A percentile compares a stretch with the other conserved stretches of the same genome.
Evolutionary conservation across 1,284 basidiomycete genomes (phyloP).

Genomic region (Schizopora paradoxa): DNA sequence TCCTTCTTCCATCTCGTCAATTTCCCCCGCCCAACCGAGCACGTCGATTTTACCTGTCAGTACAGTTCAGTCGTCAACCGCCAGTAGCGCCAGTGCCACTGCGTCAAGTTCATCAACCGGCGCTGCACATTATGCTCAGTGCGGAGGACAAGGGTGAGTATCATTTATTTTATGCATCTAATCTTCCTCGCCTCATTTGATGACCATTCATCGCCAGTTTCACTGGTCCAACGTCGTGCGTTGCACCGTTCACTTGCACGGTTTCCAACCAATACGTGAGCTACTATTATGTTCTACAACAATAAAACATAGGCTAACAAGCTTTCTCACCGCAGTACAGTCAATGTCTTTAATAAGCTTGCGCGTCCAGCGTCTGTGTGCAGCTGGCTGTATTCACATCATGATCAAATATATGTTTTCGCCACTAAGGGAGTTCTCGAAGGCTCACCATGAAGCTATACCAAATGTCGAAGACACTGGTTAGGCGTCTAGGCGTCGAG

Average conservation of each 20-base stretch:
- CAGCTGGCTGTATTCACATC: no score
- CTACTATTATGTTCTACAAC: neutral
- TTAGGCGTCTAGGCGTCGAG: no score
- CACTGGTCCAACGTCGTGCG: constrained; percentile 13
- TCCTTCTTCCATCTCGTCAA: constrained; percentile 2
- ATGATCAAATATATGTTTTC: no score
- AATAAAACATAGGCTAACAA: neutral
- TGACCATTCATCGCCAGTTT: constrained; percentile 5
- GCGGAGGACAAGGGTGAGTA: constrained; percentile 13
- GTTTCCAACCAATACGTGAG: constrained; percentile 13
- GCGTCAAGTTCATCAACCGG: no score
- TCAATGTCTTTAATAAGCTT: constrained; percentile 9
- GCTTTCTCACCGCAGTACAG: constrained; percentile 7
- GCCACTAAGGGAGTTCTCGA: no score
- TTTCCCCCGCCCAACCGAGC: neutral
- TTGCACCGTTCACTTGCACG: constrained; percentile 12
- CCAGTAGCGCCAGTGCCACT: neutral
- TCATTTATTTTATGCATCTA: neutral
- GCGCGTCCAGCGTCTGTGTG: no score
- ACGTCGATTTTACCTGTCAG: neutral
- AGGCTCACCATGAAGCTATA: no score
- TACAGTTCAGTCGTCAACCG: neutral
- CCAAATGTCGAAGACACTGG: no score
- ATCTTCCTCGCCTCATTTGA: neutral
- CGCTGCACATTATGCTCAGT: constrained; percentile 17